These are phyloP conservation scores for Pythium grandisporangium DNA, from an alignment of 352 stramenopile genomes.

Conservation along the genomic window DNA sequence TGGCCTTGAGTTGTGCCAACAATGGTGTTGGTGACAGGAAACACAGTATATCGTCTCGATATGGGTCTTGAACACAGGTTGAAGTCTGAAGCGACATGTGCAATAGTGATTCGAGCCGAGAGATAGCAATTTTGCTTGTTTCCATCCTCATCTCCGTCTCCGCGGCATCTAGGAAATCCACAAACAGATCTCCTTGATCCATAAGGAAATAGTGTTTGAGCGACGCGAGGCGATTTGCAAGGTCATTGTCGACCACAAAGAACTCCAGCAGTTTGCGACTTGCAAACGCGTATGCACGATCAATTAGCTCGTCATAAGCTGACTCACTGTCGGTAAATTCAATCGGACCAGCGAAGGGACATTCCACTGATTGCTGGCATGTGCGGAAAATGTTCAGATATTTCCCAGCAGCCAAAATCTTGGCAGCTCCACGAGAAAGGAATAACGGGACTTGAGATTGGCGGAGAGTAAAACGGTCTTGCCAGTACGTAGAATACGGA, in stretches of 20 bases:
- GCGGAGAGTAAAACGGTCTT: slow-evolving; percentile 77
- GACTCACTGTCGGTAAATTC: slow-evolving; percentile 51
- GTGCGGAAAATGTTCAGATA: slow-evolving; percentile 89
- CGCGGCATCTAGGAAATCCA: slow-evolving; percentile 96
- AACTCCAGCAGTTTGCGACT: slow-evolving; percentile 69
- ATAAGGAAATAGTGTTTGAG: slow-evolving; percentile 99
- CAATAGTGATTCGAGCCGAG: slow-evolving; percentile 91
- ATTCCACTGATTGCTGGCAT: slow-evolving; percentile 70
- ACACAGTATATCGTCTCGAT: slow-evolving; percentile 88
- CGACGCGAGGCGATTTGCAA: slow-evolving; percentile 67
- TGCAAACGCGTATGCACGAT: slow-evolving; percentile 75
- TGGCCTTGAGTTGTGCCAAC: slow-evolving; percentile 90
- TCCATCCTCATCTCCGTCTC: slow-evolving; percentile 90
- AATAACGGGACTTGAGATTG: slow-evolving; percentile 77
- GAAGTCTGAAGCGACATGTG: slow-evolving; percentile 90
- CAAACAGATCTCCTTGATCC: slow-evolving; percentile 98
- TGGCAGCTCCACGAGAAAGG: slow-evolving; percentile 54
- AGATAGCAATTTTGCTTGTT: slow-evolving; percentile 81
- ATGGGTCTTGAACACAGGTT: slow-evolving; percentile 81
- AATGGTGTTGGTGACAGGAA: slow-evolving; percentile 82
- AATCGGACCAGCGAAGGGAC: slow-evolving; percentile 68
- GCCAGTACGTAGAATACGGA: slow-evolving; percentile 88
- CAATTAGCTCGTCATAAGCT: slow-evolving; percentile 77
- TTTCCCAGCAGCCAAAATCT: slow-evolving; percentile 89
- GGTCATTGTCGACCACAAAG: slow-evolving; percentile 76